Evolutionary conservation across 352 stramenopile genomes (phyloP), one percentile per base, ranked within the genome.

Genomic region (Pythium utonaiense): DNA sequence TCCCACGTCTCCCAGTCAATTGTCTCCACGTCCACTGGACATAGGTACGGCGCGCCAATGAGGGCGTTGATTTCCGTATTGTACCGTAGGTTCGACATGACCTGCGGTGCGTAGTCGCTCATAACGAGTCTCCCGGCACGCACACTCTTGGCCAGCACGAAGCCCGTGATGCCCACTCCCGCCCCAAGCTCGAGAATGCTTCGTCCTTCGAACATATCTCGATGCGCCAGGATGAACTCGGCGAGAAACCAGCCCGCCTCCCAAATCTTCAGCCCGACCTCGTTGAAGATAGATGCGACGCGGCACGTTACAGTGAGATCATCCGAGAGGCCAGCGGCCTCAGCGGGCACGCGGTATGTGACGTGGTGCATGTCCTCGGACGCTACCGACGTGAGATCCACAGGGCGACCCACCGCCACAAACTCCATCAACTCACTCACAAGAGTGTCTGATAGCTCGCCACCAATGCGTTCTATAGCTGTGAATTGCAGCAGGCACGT

Each of bases 71-170:
- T 72, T 50, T 94, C 84, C 19, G 80, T 73, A 53, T 92, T 94
- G 68, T 94, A 94, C 4, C 78, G 75, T 22, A 92, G 38, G 53
- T 94, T 94, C 52, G 89, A 77, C 73, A 92, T 80, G n/a, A 94
- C 84, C n/a, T 71, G 81, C 3, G 80, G 78, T 19, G 82, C 79
- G 66, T 94, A 92, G 53, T 94, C 84, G 21, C 74, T 92, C 31
- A 94, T 64, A 10, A 92, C 51, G 6, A 94, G 52, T 8, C 65
- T 63, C 24, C 64, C 71, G 1, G 75, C 62, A 8, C 36, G 52
- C 21, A 76, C 64, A n/a, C 69, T 62, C 13, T 69, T 78, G 3
- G 80, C 80, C 19, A 92, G 47, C 7, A 76, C 74, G 27, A 94
- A 68, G 0, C 82, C 80, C 1, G 80, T 85, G 55, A 94, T 86